phyloP scores from a whole-genome alignment of 2,329 filamentous ascomycete species.

The Scedosporium apiospermum region DNA sequence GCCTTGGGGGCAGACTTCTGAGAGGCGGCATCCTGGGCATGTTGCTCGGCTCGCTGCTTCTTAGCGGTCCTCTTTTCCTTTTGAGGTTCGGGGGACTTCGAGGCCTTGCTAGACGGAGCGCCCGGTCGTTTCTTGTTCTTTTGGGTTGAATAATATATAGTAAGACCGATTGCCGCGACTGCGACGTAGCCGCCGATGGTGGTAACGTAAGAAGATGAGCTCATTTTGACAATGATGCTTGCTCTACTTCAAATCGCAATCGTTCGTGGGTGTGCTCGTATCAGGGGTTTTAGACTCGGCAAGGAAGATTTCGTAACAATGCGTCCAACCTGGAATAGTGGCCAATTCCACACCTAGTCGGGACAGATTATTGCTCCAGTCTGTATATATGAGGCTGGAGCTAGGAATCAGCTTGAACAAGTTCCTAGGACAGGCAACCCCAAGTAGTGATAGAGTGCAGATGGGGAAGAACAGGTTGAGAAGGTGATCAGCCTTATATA shows the following conservation, averaged over 20 bases:
- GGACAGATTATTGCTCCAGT: no score
- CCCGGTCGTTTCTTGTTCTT: constrained; percentile 19
- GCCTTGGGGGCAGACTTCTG: constrained; percentile 1
- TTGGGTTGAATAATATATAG: constrained; percentile 23
- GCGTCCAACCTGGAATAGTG: no score
- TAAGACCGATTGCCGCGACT: constrained; percentile 25
- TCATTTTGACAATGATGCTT: constrained; percentile 9
- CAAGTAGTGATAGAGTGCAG: neutral
- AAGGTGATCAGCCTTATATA: neutral
- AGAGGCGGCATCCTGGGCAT: constrained; percentile 2
- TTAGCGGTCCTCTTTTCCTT: constrained; percentile 32
- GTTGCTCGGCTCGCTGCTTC: constrained; percentile 32
- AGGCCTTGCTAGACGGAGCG: constrained; percentile 17
- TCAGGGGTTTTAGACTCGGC: neutral
- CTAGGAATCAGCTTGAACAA: neutral
- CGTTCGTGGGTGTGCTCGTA: no score
- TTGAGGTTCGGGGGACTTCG: constrained; percentile 22
- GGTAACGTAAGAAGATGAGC: constrained; percentile 11
- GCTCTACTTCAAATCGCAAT: no score
- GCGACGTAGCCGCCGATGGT: constrained; percentile 27
- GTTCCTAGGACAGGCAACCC: neutral
- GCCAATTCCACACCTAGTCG: no score
- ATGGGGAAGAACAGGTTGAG: neutral
- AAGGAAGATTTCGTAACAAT: no score
- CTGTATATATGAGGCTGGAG: no score